Evolutionary conservation across 352 stramenopile species (phyloP), one percentile per base, ranked within the genome.

Genomic region (Aphanomyces astaci): DNA sequence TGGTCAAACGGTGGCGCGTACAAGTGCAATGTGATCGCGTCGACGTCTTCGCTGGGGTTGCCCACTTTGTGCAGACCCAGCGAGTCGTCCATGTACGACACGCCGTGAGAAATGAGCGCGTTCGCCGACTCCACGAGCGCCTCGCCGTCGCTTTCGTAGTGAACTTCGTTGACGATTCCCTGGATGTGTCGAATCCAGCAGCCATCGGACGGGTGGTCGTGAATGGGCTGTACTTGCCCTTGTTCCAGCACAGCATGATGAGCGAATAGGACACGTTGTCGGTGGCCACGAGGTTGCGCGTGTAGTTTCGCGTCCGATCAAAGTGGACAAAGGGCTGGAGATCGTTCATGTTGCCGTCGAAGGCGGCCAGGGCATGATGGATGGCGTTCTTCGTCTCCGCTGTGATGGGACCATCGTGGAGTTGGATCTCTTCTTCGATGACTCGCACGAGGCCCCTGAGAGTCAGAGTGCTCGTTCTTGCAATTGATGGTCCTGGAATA

Each of bases 171-270:
- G 43, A 98, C 77, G 27, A 73, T 70, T 15, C 93, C 93, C 66
- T 97, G 75, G 25, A 96, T 81, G 24, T 93, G 76, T 33, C 92
- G 87, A 66, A 97, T 78, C 89, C 88, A 97, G 77, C 92, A 98
- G 33, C 90, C 92, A 71, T 97, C 88, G 54, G 82, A 91, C 51
- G 88, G 92, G 76, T 98, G 92, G 76, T 98, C 89, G 76, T 98
- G 92, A 72, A 98, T 95, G 0, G 89, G 33, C 88, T 90, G 73
- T 89, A 90, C 77, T 90, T 90, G 60, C 78, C 79, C 22, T 84
- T 78, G 77, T 94, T 97, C 92, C 92, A 98, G 78, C 93, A 98
- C 30, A 98, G 66, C 33, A 98, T 69, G 71, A 98, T 85, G 52
- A 98, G 82, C 19, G 93, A 94, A 72, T 96, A 98, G 5, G 80